Evolutionary conservation across 139 green algal genomes (phyloP), one percentile per base, ranked within the genome.

Genomic region (Ulvella scutata): DNA sequence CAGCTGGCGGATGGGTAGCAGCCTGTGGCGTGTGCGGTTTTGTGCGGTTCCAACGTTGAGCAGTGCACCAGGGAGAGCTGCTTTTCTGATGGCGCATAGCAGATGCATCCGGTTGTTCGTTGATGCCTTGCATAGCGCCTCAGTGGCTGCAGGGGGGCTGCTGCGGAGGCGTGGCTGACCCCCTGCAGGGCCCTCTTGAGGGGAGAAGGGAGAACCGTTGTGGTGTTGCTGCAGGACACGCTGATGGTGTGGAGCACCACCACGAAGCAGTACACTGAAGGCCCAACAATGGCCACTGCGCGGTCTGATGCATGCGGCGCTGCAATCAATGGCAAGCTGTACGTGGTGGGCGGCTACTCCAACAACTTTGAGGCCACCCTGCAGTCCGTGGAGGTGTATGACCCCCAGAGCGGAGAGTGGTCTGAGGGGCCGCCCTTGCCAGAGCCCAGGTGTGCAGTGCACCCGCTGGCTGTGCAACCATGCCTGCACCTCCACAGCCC

Each of bases 301-400:
- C 79, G 82, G 28, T 67, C 61, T 2, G 83, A 88, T 73, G 34
- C 43, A 36, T 87, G 81, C 38, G 82, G 75, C n/a, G 81, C 77
- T 29, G 81, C 79, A 26, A 43, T 79, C 6, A 60, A 74, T 31
- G 77, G 72, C 33, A 83, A 82, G 74, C 37, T 88, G 28, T 75
- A 76, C 62, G 43, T 82, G 4, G 76, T 76, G 29, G 80, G 80
- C 36, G 81, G 81, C 35, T 86, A 80, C 62, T 39, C 61, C 34
- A 39, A 37, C 23, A 75, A 72, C 62, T 82, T 74, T 13, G 39
- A 28, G 4, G 29, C 51, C 31, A 80, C 74, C 0, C 80, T 83
- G 23, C 37, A 37, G 44, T 37, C 40, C 21, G 61, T 81, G 0
- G 82, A 88, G 78, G 74, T 78, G 40, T 80, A 61, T 17, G 82